Evolutionary conservation across 176 grass and related monocot genomes (phyloP), one percentile per base, ranked within the genome.

Genomic region (Phragmites australis): DNA sequence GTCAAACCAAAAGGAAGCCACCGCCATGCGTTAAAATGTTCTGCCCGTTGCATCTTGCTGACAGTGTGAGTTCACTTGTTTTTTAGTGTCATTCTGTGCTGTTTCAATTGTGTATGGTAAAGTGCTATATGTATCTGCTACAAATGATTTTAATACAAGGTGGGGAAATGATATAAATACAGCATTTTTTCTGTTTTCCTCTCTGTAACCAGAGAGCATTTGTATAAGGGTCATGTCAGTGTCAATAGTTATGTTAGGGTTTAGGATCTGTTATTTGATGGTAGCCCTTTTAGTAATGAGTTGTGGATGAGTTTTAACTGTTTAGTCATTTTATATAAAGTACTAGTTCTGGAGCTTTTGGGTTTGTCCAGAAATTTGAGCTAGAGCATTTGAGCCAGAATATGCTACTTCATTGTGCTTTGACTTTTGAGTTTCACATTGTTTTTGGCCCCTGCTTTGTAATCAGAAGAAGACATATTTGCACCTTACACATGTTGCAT

Each of bases 401-500:
- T 72, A 56, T 44, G 14, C 23, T 49, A 37, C 32, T 80, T 72
- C n/a, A 56, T 60, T 60, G 51, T 30, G 56, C 5, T 37, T 37
- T 37, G 34, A 2, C 29, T 49, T 52, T 72, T 21, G 15, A 69
- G 10, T 68, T 61, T 74, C 32, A 60, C 18, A 66, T 25, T 43
- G 34, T 56, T 62, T 83, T 78, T 8, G 54, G 37, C 54, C 32
- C 65, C 65, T 48, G 34, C 19, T 64, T 76, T 86, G 25, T 68
- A 37, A 86, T 68, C 90, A 98, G 92, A 94, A 85, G 84, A 93
- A 85, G 84, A 87, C 92, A 77, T 87, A 80, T 85, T 84, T 91
- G 74, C 86, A 98, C 78, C 83, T 98, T 55, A 98, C 96, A 45
- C 96, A 98, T 94, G 96, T 98, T 83, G 72, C 88, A 49, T 98